phyloP scores from a whole-genome alignment of 2,329 filamentous ascomycete genomes.

The Penicillium sp. region DNA sequence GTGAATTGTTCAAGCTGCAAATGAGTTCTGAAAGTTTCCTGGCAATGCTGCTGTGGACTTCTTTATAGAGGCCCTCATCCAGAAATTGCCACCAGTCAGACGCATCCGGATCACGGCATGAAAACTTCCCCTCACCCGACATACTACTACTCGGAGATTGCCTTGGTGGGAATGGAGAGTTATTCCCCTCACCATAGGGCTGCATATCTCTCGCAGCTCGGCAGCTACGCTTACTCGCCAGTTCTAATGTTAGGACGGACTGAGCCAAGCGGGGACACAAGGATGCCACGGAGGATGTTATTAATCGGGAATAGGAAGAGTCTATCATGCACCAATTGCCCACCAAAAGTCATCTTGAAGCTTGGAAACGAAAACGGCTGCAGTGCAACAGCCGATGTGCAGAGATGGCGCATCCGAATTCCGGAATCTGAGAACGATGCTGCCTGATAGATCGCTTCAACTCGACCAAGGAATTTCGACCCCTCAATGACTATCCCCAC shows the following conservation, averaged over 20 bases:
- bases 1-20: not conserved
- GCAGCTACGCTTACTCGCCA: not conserved
- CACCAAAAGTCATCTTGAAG: not conserved
- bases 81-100: not conserved
- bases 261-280: not conserved
- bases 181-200: slow-evolving; percentile 3
- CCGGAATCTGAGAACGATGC: not conserved
- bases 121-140: slow-evolving; percentile 1
- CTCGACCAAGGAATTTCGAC: not conserved
- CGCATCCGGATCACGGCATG: not conserved
- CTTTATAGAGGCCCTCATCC: not conserved
- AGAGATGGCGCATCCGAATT: not conserved
- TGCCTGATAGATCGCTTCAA: not conserved
- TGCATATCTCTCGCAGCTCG: not conserved
- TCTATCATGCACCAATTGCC: not conserved
- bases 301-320: not conserved
- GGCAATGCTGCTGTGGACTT: not conserved
- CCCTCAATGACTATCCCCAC: not conserved
- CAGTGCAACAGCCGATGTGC: not conserved
- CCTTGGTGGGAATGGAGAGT: not conserved
- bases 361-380: not conserved
- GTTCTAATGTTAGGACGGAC: not conserved
- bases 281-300: not conserved
- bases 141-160: not conserved
- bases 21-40: not conserved